These are phyloP conservation scores for Aureobasidium sp. DNA, from an alignment of 2,329 filamentous ascomycete species.

Conservation along the genomic window DNA sequence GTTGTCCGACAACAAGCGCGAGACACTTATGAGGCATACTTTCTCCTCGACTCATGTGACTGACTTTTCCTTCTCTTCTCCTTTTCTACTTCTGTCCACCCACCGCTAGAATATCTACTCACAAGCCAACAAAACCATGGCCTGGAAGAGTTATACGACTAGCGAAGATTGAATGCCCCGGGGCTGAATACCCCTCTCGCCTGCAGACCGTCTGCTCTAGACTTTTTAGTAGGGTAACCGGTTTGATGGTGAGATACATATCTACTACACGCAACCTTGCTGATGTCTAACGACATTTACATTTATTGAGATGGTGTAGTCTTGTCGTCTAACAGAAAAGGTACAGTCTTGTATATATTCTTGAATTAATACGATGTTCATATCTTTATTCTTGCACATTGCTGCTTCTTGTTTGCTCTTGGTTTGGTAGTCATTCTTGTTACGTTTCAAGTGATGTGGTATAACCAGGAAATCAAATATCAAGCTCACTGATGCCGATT, in stretches of 20 bases:
- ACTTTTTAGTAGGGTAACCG: constrained; percentile 52
- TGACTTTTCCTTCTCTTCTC: not conserved
- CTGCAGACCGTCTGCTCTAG: constrained; percentile 68
- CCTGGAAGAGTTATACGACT: constrained; percentile 85
- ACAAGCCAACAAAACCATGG: constrained; percentile 59
- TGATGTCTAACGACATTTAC: constrained; percentile 6
- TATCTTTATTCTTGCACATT: too few species aligned
- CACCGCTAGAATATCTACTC: constrained; percentile 83
- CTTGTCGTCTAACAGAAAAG: not conserved
- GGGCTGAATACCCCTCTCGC: constrained; percentile 51
- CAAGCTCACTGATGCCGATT: too few species aligned
- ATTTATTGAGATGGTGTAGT: not conserved
- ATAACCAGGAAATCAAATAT: too few species aligned
- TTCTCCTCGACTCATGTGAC: not conserved
- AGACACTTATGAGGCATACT: not conserved
- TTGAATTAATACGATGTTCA: too few species aligned
- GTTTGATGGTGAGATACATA: constrained; percentile 83
- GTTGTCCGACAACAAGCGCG: not conserved
- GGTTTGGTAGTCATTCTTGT: too few species aligned
- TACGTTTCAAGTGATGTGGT: too few species aligned
- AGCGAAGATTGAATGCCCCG: constrained; percentile 66
- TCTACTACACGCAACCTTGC: not conserved
- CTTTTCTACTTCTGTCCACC: not conserved
- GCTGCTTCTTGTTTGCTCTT: too few species aligned
- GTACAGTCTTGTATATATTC: not conserved